Evolutionary conservation across 2,329 filamentous ascomycete genomes (phyloP).

Genomic region (Diplocarpon mali): DNA sequence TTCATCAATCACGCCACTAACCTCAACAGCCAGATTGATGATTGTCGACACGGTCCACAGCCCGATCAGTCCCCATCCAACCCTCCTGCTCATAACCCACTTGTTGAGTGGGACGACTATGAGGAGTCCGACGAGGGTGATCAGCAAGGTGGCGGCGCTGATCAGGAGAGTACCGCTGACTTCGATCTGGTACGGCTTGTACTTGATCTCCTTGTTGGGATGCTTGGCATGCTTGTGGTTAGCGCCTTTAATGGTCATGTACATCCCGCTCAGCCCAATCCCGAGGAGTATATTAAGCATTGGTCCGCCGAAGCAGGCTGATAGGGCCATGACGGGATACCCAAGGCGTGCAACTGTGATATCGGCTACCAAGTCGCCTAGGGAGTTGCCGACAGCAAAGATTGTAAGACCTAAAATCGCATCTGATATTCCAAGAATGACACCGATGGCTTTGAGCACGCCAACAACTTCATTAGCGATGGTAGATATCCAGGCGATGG

Average conservation of each 20-base stretch:
- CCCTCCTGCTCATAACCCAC: constrained; percentile 73
- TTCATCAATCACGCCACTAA: constrained; percentile 37
- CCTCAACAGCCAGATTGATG: constrained; percentile 71
- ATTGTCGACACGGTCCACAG: constrained; percentile 75
- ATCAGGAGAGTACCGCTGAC: constrained; percentile 80
- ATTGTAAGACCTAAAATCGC: constrained; percentile 90
- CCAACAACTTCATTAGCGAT: constrained; percentile 94
- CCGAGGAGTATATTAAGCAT: constrained; percentile 96
- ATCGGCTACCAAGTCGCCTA: constrained; percentile 89
- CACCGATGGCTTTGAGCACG: constrained; percentile 83
- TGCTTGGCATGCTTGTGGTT: constrained; percentile 56
- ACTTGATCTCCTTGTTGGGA: constrained; percentile 50
- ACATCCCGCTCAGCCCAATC: constrained; percentile 81
- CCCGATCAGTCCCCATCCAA: constrained; percentile 70
- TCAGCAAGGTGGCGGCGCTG: constrained; percentile 69
- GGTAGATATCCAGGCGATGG: constrained; percentile 92
- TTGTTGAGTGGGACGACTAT: constrained; percentile 73
- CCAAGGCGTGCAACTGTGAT: constrained; percentile 88
- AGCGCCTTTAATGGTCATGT: constrained; percentile 68
- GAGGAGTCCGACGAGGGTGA: constrained; percentile 69
- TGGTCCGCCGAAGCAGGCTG: constrained; percentile 93
- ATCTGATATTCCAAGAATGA: constrained; percentile 87
- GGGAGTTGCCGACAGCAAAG: constrained; percentile 90
- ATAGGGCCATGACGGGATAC: constrained; percentile 90
- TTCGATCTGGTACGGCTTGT: constrained; percentile 71